Percentiles rank a stretch among this genome's conserved stretches.
phyloP scores from a whole-genome alignment of 352 stramenopile genomes.

The Phytopythium litorale region DNA sequence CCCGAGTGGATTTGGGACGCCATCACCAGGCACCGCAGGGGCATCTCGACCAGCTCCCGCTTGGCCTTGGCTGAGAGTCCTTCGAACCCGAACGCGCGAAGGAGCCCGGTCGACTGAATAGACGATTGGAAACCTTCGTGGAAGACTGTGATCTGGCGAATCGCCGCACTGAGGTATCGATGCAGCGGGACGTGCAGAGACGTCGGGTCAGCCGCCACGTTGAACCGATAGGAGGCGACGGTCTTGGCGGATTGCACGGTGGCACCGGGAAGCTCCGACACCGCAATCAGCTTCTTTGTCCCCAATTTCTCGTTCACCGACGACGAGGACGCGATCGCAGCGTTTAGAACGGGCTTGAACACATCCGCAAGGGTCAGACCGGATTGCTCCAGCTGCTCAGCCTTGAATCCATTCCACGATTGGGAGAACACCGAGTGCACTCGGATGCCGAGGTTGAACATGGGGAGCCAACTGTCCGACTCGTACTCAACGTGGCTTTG shows the following conservation, averaged over 20 bases:
- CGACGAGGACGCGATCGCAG: slow-evolving; percentile 39
- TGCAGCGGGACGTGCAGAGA: slow-evolving; percentile 84
- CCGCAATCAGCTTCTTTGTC: slow-evolving; percentile 44
- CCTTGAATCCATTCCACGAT: slow-evolving; percentile 65
- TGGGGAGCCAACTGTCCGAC: slow-evolving; percentile 84
- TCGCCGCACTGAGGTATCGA: slow-evolving; percentile 67
- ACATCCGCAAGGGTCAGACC: slow-evolving; percentile 35
- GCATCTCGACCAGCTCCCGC: slow-evolving; percentile 72
- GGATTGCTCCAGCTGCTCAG: slow-evolving; percentile 26
- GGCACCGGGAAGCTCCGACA: slow-evolving; percentile 26
- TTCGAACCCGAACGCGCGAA: slow-evolving; percentile 59
- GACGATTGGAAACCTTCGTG: slow-evolving; percentile 41
- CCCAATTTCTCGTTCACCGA: slow-evolving; percentile 40
- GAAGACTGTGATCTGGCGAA: slow-evolving; percentile 67
- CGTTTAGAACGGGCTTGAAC: slow-evolving; percentile 41
- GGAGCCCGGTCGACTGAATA: slow-evolving; percentile 42
- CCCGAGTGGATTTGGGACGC: slow-evolving; percentile 86
- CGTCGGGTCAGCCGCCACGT: slow-evolving; percentile 49
- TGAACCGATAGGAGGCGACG: slow-evolving; percentile 57
- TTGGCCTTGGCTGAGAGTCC: slow-evolving; percentile 34
- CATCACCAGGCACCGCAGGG: slow-evolving; percentile 81
- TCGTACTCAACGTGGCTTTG: slow-evolving; percentile 87
- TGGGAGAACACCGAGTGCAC: slow-evolving; percentile 83
- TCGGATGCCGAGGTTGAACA: slow-evolving; percentile 88
- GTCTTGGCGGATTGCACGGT: slow-evolving; percentile 11